Base-by-base conservation (phyloP, 176 grass and related monocot species). In the Oryza longistaminata region DNA sequence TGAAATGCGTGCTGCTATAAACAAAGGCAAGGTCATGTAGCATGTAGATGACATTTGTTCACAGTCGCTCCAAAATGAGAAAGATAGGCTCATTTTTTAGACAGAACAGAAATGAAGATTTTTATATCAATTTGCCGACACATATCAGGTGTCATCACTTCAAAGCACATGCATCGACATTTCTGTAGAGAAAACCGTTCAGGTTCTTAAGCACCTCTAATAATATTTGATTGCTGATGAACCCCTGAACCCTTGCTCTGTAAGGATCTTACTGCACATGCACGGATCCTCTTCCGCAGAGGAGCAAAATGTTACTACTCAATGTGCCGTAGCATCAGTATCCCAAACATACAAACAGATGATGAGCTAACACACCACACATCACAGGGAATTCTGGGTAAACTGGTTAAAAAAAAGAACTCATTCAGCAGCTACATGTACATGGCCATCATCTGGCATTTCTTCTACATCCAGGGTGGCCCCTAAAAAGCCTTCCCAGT, bases 381-480 rank as follows among this genome's bases (percentile, higher is more conserved):
- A 83, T 45, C 62, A 74, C 62, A 71, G 48, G 26, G 4, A 61
- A 74, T 48, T 86, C n/a, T 79, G n/a, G 16, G 11, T 17, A 14
- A 22, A 58, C 53, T 19, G 50, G 16, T 55, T 55, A 19, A 55
- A 43, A 49, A 49, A 55, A 40, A 39, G 37, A 49, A 55, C 67
- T 58, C 73, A 82, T 60, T 39, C 37, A 11, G 48, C 62, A 70
- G 22, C 39, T 79, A 83, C 60, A 87, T 75, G 64, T 84, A 91
- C 89, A 87, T 1, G 24, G 42, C 33, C 86, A 70, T 74, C 9
- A 24, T 62, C 75, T 49, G 64, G 6, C 3, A 71, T 26, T 24
- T 1, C 70, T 68, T 74, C 61, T 87, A 83, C 89, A 84, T 70
- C 73, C 78, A 90, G 55, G 58, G 17, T 68, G 31, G 33, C 25